Base-by-base conservation (phyloP, 495 filamentous ascomycete genomes). In the Podospora anserina region DNA sequence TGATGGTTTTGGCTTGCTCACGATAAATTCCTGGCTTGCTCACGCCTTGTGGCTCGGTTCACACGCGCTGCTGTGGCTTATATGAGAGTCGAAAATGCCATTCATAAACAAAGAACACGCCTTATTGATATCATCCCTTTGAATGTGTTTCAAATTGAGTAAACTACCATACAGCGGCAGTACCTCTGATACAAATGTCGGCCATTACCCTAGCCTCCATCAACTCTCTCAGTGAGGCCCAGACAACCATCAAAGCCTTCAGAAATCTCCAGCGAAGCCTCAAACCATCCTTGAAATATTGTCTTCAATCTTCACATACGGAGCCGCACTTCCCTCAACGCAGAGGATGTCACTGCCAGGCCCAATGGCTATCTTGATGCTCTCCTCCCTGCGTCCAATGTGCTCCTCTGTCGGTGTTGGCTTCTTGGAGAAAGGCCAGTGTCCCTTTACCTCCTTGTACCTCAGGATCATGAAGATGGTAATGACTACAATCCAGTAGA, bases 401-500 rank as follows among this genome's bases (percentile, higher is more conserved):
- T 49, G 15, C 20, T 63, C 34, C 20, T 2, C 55, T 30, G 34
- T 23, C 18, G 57, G 34, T 20, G 64, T 18, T 57, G 72, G 72
- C 27, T 62, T 34, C 64, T 74, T 76, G 65, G 84, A 78, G 61
- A 91, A 79, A 19, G 90, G 89, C 81, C 84, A 89, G 69, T 85
- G 87, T 11, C 89, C 91, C 28, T 84, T 87, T 64, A 83, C 84
- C 75, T 94, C 91, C 26, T 84, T 83, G 76, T 87, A 92, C 66
- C 87, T 78, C 86, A 93, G 86, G 11, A 80, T 63, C 0, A 86
- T 64, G 71, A 93, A 90, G 1, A 78, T 81, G 27, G 82, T 59
- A 60, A 91, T 91, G 56, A 93, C 83, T 15, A 78, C 78, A 30
- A 96, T 78, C 91, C 86, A 97, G 82, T 96, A 97, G 4, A 96